phyloP scores from a whole-genome alignment of 1,284 basidiomycete species.

The Trichosporon sp. region DNA sequence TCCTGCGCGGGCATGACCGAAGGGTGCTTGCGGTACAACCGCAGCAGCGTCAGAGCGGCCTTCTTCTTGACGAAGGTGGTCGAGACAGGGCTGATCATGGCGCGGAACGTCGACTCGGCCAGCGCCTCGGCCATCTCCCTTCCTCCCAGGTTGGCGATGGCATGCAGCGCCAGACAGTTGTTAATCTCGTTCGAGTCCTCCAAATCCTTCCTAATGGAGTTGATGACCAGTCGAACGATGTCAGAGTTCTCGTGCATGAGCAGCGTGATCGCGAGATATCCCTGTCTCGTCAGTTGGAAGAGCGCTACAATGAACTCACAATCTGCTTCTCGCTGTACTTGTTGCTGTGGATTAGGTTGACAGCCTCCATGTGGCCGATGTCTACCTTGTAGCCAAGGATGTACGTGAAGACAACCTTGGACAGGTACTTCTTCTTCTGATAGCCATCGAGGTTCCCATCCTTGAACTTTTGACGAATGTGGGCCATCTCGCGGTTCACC shows the following conservation, averaged over 20 bases:
- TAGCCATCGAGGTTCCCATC: conserved; percentile 97
- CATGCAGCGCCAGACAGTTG: conserved; percentile 95
- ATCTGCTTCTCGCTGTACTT: conserved; percentile 99
- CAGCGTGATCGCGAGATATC: conserved; percentile 94
- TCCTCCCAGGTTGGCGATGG: conserved; percentile 96
- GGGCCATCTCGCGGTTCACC: conserved; percentile 99
- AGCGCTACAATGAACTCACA: conserved; percentile 61
- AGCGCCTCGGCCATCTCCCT: conserved; percentile 98
- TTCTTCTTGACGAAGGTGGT: conserved; percentile 97
- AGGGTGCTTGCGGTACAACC: conserved; percentile 94
- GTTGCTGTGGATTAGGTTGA: conserved; percentile 91
- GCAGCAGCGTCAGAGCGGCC: conserved; percentile 88
- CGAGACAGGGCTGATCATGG: conserved; percentile 95
- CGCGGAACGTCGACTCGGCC: conserved; percentile 86
- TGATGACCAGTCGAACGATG: conserved; percentile 90
- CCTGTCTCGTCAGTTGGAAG: conserved; percentile 60
- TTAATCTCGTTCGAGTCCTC: conserved; percentile 93
- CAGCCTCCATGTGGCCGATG: conserved; percentile 98
- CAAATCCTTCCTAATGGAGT: conserved; percentile 95
- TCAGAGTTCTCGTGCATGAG: conserved; percentile 99
- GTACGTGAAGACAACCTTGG: conserved; percentile 97
- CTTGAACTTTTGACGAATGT: conserved; percentile 98
- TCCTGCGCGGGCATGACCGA: conserved; percentile 89
- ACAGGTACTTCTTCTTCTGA: conserved; percentile 93
- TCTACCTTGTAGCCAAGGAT: conserved; percentile 99